These are phyloP conservation scores for Phytophthora sansomeana DNA, from an alignment of 352 stramenopile genomes.

Conservation along the genomic window DNA sequence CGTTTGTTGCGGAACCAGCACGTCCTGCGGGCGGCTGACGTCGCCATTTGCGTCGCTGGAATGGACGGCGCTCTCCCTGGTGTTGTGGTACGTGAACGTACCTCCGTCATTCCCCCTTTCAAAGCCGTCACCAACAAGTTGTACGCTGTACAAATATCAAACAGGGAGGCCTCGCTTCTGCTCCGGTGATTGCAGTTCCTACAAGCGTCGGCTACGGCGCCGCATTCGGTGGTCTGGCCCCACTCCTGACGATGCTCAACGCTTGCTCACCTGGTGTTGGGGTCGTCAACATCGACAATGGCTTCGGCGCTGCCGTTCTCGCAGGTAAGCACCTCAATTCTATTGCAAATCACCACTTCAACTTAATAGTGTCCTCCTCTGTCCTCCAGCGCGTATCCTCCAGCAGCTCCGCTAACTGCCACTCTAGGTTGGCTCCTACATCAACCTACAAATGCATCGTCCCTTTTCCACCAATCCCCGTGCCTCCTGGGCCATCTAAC, in stretches of 20 bases:
- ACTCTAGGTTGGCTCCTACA: neutral
- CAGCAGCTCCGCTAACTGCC: slow-evolving; percentile 28
- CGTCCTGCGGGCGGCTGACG: slow-evolving; percentile 86
- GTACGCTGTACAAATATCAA: neutral
- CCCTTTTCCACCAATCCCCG: neutral
- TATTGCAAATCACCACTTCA: slow-evolving; percentile 4
- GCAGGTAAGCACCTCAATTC: slow-evolving; percentile 65
- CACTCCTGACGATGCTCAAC: slow-evolving; percentile 98
- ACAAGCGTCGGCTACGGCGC: slow-evolving; percentile 94
- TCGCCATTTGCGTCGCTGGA: slow-evolving; percentile 96
- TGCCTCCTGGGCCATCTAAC: neutral
- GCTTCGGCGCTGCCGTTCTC: slow-evolving; percentile 96
- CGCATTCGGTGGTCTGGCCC: slow-evolving; percentile 92
- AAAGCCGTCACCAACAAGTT: slow-evolving; percentile 4
- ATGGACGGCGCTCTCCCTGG: slow-evolving; percentile 98
- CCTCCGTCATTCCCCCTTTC: neutral
- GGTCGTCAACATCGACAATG: slow-evolving; percentile 99
- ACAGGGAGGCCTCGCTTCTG: slow-evolving; percentile 82
- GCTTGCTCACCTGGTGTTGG: slow-evolving; percentile 97
- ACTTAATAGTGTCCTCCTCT: slow-evolving; percentile 19
- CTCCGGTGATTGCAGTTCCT: slow-evolving; percentile 90
- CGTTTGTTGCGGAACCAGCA: slow-evolving; percentile 90
- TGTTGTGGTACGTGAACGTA: slow-evolving; percentile 89
- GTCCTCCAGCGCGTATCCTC: slow-evolving; percentile 38
- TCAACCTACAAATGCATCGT: slow-evolving; percentile 6